Conservation (phyloP, 2,329 filamentous ascomycete species). For the Diaporthe sp. region DNA sequence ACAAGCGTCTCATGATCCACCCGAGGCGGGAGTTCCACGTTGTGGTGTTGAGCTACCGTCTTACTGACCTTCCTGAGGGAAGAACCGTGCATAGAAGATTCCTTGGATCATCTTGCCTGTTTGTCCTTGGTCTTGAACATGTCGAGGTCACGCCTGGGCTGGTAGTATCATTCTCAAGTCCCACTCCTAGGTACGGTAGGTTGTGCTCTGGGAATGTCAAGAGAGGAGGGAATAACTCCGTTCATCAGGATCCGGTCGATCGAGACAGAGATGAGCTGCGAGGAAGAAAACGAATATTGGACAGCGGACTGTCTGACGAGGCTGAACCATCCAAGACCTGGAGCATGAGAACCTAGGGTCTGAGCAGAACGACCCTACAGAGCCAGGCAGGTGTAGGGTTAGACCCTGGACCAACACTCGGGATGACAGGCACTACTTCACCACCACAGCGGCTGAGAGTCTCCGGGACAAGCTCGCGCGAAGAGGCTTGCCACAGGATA, state of each 20-base stretch:
- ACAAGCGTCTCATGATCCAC: neutral
- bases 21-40: neutral
- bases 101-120: constrained; percentile 69
- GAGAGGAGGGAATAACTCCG: no score
- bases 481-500: neutral
- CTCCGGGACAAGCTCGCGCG: neutral
- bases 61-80: constrained; percentile 69
- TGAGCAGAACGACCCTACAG: neutral
- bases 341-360: neutral
- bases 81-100: constrained; percentile 77
- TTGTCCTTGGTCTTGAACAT: constrained; percentile 24
- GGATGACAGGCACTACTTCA: neutral
- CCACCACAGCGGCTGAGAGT: no score
- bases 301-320: neutral
- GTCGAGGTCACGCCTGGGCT: neutral
- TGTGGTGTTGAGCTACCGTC: neutral
- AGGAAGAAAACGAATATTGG: neutral
- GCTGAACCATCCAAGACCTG: neutral
- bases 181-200: neutral
- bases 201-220: neutral
- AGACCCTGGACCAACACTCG: neutral
- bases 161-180: neutral
- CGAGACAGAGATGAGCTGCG: no score
- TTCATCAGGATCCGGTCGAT: neutral
- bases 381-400: neutral